Conservation (phyloP, 2,329 filamentous ascomycete species). For the Penicillium oxalicum region DNA sequence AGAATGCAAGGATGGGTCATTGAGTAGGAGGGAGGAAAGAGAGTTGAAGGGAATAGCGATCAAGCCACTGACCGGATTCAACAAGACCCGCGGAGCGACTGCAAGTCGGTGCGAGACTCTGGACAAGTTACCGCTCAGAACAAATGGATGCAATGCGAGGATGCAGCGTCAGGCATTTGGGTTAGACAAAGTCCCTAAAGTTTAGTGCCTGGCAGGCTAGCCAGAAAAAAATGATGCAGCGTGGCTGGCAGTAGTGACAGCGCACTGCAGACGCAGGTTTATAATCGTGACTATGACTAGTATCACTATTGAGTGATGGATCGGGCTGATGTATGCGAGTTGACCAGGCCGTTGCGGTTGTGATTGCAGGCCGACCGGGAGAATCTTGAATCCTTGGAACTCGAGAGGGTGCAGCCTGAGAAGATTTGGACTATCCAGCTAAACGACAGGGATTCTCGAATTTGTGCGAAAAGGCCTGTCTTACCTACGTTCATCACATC, state of each 20-base stretch:
- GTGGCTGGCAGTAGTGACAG: slow-evolving; percentile 6
- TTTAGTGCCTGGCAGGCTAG: slow-evolving; percentile 12
- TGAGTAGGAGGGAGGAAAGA: neutral
- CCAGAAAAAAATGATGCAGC: slow-evolving; percentile 8
- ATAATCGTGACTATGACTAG: slow-evolving; percentile 13
- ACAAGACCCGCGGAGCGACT: slow-evolving; percentile 11
- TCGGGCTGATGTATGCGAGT: neutral
- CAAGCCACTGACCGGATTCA: slow-evolving; percentile 15
- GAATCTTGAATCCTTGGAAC: neutral
- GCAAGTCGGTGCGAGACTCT: slow-evolving; percentile 16
- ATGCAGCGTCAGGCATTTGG: slow-evolving; percentile 17
- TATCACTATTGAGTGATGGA: slow-evolving; percentile 10
- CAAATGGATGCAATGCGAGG: slow-evolving; percentile 9
- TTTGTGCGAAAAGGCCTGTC: slow-evolving; percentile 9
- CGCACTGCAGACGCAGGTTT: slow-evolving; percentile 6
- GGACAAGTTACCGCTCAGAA: slow-evolving; percentile 12
- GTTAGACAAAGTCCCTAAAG: slow-evolving; percentile 5
- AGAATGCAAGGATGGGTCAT: neutral
- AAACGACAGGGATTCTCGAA: slow-evolving; percentile 7
- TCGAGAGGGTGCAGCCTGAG: slow-evolving; percentile 4
- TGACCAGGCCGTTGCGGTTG: slow-evolving; percentile 1
- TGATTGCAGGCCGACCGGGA: slow-evolving; percentile 1
- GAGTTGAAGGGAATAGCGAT: slow-evolving; percentile 1
- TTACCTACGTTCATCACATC: slow-evolving; percentile 21
- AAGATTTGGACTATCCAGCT: slow-evolving; percentile 8